phyloP scores from a whole-genome alignment of 495 filamentous ascomycete species.

The Pseudoneurospora amorphoporcata region DNA sequence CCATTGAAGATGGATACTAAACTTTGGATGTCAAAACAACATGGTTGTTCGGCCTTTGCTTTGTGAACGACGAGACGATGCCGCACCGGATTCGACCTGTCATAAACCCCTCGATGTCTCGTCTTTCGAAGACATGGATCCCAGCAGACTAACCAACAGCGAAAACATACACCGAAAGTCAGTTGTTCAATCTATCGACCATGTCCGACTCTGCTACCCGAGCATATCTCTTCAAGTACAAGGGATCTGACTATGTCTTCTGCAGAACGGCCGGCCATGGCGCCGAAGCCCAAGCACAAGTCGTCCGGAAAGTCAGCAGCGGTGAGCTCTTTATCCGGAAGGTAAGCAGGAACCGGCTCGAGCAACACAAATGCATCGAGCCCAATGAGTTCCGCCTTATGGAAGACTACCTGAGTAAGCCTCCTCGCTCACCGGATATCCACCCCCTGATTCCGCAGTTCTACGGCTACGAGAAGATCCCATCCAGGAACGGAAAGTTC shows the following conservation, averaged over 20 bases:
- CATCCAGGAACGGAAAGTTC: background rate
- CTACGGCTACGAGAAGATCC: conserved; percentile 2
- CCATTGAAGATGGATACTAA: background rate
- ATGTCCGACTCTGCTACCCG: background rate
- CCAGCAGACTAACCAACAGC: background rate
- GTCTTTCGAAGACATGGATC: background rate
- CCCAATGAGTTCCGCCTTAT: background rate
- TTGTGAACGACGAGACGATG: background rate
- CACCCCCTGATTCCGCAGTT: background rate
- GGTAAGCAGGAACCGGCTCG: background rate
- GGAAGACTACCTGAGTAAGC: background rate
- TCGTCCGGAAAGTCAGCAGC: background rate
- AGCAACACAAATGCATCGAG: background rate
- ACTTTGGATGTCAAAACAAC: background rate
- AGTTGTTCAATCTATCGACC: background rate
- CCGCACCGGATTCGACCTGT: background rate
- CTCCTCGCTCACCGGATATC: background rate
- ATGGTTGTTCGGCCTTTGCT: background rate
- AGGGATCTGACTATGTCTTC: background rate
- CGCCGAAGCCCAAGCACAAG: background rate
- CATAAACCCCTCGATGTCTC: background rate
- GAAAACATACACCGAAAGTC: background rate
- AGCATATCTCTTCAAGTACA: background rate
- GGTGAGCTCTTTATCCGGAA: conserved; percentile 1
- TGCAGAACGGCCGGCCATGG: background rate